Conservation (phyloP, 1,284 basidiomycete species). For the Papiliotrema fonsecae region DNA sequence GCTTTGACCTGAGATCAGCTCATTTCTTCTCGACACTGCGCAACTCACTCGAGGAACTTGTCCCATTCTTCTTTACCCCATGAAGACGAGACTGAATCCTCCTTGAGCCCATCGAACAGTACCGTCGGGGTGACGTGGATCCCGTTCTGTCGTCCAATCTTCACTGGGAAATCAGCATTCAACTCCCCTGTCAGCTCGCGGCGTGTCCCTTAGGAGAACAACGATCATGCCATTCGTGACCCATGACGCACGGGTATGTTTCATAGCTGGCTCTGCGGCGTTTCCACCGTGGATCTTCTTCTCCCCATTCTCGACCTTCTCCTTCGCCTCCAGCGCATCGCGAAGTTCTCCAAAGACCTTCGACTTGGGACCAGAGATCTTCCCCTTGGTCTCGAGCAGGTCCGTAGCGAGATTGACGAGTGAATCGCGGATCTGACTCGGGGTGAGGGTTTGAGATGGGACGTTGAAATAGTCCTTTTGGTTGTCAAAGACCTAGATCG, state of each 20-base stretch:
- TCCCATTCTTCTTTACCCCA: conserved; percentile 83
- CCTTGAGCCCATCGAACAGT: conserved; percentile 78
- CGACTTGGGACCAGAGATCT: conserved; percentile 26
- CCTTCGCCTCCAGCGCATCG: conserved; percentile 30
- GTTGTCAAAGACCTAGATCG: conserved; percentile 62
- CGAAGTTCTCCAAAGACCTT: conserved; percentile 35
- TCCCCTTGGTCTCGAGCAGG: conserved; percentile 34
- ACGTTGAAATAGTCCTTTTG: conserved; percentile 67
- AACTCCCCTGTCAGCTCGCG: not conserved
- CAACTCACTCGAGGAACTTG: conserved; percentile 60
- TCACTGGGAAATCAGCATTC: conserved; percentile 52
- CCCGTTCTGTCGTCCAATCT: conserved; percentile 83
- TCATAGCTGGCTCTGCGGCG: conserved; percentile 45
- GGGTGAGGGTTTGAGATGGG: conserved; percentile 63
- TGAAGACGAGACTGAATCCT: conserved; percentile 70
- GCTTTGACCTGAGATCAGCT: not conserved
- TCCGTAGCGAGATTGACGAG: conserved; percentile 54
- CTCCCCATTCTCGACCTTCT: conserved; percentile 9
- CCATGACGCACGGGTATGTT: conserved; percentile 21
- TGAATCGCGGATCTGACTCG: conserved; percentile 68
- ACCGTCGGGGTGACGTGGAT: conserved; percentile 89
- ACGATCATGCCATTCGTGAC: not conserved
- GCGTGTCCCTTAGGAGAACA: not conserved
- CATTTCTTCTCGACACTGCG: not conserved
- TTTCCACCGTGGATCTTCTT: conserved; percentile 49